Evolutionary conservation across 805 yeast species (phyloP).

Genomic region (Cyberlindnera mississippiensis): DNA sequence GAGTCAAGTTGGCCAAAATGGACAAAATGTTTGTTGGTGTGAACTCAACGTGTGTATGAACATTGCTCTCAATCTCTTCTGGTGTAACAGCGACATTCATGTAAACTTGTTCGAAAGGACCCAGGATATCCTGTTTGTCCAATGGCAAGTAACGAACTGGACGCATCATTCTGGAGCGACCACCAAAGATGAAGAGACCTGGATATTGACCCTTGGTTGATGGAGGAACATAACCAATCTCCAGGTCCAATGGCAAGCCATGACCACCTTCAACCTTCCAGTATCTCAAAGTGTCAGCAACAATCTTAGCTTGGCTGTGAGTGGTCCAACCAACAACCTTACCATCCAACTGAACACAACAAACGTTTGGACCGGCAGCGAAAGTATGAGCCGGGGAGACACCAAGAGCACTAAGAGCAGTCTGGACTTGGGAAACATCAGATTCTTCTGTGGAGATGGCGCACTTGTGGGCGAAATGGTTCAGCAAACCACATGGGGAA

Average conservation of each 20-base stretch:
- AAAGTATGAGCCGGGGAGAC: slow-evolving; percentile 74
- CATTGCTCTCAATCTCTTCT: slow-evolving; percentile 73
- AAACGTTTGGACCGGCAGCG: slow-evolving; percentile 82
- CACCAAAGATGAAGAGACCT: slow-evolving; percentile 87
- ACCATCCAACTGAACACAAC: slow-evolving; percentile 94
- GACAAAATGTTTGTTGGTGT: slow-evolving; percentile 93
- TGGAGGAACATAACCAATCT: slow-evolving; percentile 96
- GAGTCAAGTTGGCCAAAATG: slow-evolving; percentile 93
- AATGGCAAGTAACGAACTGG: slow-evolving; percentile 90
- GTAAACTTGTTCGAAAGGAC: slow-evolving; percentile 97
- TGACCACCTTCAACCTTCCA: slow-evolving; percentile 86
- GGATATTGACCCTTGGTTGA: slow-evolving; percentile 95
- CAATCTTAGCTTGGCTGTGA: slow-evolving; percentile 78
- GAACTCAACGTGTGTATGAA: slow-evolving; percentile 91
- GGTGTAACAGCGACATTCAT: slow-evolving; percentile 96
- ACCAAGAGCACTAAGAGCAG: slow-evolving; percentile 65
- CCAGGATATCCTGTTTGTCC: slow-evolving; percentile 79
- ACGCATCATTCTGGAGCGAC: slow-evolving; percentile 92
- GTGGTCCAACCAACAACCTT: slow-evolving; percentile 90
- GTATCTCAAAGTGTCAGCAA: slow-evolving; percentile 85
- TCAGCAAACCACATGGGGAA: slow-evolving; percentile 96
- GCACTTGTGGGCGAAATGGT: slow-evolving; percentile 96
- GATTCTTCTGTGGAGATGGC: slow-evolving; percentile 71
- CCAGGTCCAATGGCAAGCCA: slow-evolving; percentile 81
- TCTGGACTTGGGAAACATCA: slow-evolving; percentile 71